Evolutionary conservation across 345 rosid species (phyloP), one percentile per base, ranked within the genome.

Genomic region (Populus deltoides): DNA sequence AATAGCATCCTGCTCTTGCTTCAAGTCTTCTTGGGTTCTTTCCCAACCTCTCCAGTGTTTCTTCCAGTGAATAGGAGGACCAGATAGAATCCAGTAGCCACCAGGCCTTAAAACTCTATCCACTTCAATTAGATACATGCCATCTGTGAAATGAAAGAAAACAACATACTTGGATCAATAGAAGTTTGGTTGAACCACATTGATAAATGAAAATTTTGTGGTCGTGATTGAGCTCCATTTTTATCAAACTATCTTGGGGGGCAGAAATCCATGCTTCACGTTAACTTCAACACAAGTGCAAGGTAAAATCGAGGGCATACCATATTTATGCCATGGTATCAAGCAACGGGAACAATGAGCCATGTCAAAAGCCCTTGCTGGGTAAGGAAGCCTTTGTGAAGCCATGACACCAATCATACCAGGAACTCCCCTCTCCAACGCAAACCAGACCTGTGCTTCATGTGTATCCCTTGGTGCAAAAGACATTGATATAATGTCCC

Each of bases 391-490:
- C 76, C 98, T 88, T 80, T 86, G 85, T 7, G 99, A 89, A 78
- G 87, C 92, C 97, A 96, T 89, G 66, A 96, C 79, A 53, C 94
- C 97, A 59, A 96, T 92, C 85, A 96, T 90, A 7, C 97, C 97
- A 66, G 99, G 99, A 80, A 96, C 97, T 83, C 99, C 99, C 16
- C 99, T 89, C 84, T 96, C 99, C 79, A 96, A 75, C 2, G 99
- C 99, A 81, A 96, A 96, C 81, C 92, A 94, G 36, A 96, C 99
- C 75, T 93, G 99, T 29, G 99, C 97, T 87, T 96, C 98, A 41
- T 93, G 99, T 15, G 98, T 96, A 77, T 96, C 99, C 81, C 99
- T 88, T 53, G 97, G 99, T 17, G 99, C 99, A 86, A 96, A 91
- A 43, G 98, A 96, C 89, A 96, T 85, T 36, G 97, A 77, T 71